These are phyloP conservation scores for Chaetomium fimeti DNA, from an alignment of 495 filamentous ascomycete species.

Conservation along the genomic window DNA sequence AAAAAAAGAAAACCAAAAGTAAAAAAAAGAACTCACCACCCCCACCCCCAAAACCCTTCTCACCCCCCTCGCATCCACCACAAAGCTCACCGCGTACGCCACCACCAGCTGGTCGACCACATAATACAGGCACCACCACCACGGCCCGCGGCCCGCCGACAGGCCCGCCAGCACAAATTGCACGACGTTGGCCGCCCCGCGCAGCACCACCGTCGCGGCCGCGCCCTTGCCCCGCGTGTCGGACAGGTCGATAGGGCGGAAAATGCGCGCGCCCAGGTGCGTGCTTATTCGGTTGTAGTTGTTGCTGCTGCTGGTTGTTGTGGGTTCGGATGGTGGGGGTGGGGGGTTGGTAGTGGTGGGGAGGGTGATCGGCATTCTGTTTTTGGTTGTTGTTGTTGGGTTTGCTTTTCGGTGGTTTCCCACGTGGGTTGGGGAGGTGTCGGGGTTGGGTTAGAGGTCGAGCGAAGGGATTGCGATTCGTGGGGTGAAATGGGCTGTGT, in stretches of 20 bases:
- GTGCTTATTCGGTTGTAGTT: neutral
- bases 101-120: conserved; percentile 9
- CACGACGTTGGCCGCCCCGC: neutral
- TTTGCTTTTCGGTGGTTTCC: neutral
- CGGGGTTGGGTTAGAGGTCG: neutral
- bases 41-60: neutral
- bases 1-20: neutral
- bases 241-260: neutral
- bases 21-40: neutral
- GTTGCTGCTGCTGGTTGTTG: neutral
- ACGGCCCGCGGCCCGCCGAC: neutral
- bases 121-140: neutral
- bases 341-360: neutral
- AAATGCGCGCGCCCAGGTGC: neutral
- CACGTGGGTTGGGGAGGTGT: neutral
- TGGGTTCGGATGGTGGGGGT: neutral
- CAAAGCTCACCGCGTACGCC: neutral
- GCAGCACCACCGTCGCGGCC: neutral
- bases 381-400: neutral
- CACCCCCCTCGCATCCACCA: neutral
- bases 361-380: conserved; percentile 11
- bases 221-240: neutral
- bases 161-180: neutral
- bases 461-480: no score
- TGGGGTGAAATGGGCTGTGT: no score